Evolutionary conservation across 2,329 filamentous ascomycete genomes (phyloP).

Genomic region (Elsinoe fawcettii): DNA sequence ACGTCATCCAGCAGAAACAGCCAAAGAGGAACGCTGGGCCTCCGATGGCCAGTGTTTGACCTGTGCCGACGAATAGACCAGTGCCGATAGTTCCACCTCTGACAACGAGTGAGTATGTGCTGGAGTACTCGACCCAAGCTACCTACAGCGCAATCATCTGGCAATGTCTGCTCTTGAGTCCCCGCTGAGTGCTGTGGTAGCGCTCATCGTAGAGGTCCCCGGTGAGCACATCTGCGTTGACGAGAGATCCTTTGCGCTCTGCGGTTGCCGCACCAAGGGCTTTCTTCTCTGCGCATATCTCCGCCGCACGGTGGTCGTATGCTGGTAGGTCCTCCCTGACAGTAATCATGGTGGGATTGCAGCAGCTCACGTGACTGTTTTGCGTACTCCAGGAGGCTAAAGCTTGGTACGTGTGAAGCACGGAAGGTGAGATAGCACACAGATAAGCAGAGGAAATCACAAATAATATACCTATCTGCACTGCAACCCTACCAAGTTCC

Average conservation of each 20-base stretch:
- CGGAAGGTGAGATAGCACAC: not conserved
- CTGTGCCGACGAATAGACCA: slow-evolving; percentile 34
- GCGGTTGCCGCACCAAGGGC: not conserved
- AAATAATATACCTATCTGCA: not conserved
- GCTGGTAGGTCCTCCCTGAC: slow-evolving; percentile 6
- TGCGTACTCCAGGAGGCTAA: no score
- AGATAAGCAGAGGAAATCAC: not conserved
- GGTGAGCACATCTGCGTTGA: slow-evolving; percentile 21
- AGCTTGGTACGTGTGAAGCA: not conserved
- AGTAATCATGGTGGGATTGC: not conserved
- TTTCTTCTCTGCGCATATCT: slow-evolving; percentile 11
- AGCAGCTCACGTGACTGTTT: not conserved
- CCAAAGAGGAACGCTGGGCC: slow-evolving; percentile 38
- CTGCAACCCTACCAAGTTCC: not conserved
- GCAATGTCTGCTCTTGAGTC: slow-evolving; percentile 33
- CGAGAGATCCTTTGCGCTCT: slow-evolving; percentile 9
- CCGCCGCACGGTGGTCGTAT: slow-evolving; percentile 3
- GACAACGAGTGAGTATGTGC: not conserved
- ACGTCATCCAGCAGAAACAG: slow-evolving; percentile 35
- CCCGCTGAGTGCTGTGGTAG: slow-evolving; percentile 33
- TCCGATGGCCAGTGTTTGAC: slow-evolving; percentile 30
- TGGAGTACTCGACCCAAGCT: no score
- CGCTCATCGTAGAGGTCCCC: slow-evolving; percentile 24
- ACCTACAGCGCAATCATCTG: slow-evolving; percentile 31
- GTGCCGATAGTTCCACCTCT: slow-evolving; percentile 24